Evolutionary conservation across 148 eudicot species (phyloP).

Genomic region (Rhododendron simsii): DNA sequence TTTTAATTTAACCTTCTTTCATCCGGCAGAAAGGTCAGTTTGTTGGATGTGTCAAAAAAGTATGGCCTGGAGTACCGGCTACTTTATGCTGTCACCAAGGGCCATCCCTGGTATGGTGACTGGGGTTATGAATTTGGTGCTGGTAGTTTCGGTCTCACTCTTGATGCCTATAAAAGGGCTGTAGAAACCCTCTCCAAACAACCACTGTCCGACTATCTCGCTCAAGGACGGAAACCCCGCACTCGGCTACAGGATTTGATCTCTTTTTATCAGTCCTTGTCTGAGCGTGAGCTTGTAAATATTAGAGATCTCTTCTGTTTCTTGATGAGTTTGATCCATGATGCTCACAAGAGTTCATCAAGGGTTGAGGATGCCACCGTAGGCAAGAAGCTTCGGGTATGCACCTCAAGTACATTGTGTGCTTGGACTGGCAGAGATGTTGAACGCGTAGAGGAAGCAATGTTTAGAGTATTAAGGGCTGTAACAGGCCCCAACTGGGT

Average conservation of each 20-base stretch:
- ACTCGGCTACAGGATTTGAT: slow-evolving; percentile 72
- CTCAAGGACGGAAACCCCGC: slow-evolving; percentile 69
- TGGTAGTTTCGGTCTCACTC: slow-evolving; percentile 75
- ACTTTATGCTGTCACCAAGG: slow-evolving; percentile 65
- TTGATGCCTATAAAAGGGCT: slow-evolving; percentile 50
- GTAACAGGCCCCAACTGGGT: slow-evolving; percentile 72
- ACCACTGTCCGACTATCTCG: slow-evolving; percentile 51
- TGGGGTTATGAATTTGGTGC: slow-evolving; percentile 91
- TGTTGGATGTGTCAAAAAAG: slow-evolving; percentile 95
- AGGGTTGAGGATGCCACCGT: slow-evolving; percentile 19
- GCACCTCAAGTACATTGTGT: slow-evolving; percentile 47
- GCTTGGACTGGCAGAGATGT: slow-evolving; percentile 63
- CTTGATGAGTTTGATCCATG: slow-evolving; percentile 56
- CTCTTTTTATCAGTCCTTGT: slow-evolving; percentile 65
- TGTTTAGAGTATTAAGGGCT: slow-evolving; percentile 73
- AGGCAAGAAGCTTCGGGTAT: slow-evolving; percentile 39
- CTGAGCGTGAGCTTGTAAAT: slow-evolving; percentile 71
- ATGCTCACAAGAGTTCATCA: slow-evolving; percentile 27
- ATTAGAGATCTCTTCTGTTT: slow-evolving; percentile 62
- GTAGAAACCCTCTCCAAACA: slow-evolving; percentile 47
- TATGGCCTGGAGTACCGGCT: slow-evolving; percentile 77
- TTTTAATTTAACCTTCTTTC: slow-evolving; percentile 11
- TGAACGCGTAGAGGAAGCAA: slow-evolving; percentile 57
- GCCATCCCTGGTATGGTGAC: slow-evolving; percentile 86
- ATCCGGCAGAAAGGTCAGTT: slow-evolving; percentile 73